These are phyloP conservation scores for Odontarrhena argentea DNA, from an alignment of 345 rosid genomes.

Conservation along the genomic window DNA sequence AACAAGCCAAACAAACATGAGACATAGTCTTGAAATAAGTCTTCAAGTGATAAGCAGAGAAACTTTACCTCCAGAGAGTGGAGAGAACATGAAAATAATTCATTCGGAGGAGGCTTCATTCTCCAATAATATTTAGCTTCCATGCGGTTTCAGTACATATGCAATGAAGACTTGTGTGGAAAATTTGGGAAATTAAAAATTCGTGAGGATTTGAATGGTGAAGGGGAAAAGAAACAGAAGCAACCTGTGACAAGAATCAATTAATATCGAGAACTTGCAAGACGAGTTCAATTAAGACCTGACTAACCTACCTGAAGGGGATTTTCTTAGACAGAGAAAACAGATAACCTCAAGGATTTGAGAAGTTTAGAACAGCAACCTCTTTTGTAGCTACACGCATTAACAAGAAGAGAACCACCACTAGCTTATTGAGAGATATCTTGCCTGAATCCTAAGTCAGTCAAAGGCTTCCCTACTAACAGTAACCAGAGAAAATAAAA, in stretches of 20 bases:
- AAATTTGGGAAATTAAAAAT: not conserved
- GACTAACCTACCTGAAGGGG: not conserved
- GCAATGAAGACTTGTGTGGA: conserved; percentile 7
- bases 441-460: conserved; percentile 15
- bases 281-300: not conserved
- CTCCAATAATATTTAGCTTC: not conserved
- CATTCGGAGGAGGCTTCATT: conserved; percentile 10
- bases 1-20: conserved; percentile 4
- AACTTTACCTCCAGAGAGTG: conserved; percentile 1
- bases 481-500: not conserved
- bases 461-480: not conserved
- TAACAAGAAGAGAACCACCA: not conserved
- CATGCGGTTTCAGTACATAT: not conserved
- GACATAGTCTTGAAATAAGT: conserved; percentile 1
- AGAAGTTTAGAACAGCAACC: too few species aligned
- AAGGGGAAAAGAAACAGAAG: conserved; percentile 9
- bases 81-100: conserved; percentile 4
- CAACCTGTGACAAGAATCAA: conserved; percentile 19
- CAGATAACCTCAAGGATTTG: not conserved
- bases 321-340: not conserved
- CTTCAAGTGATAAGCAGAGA: conserved; percentile 13
- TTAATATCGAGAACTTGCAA: not conserved
- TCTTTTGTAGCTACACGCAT: too few species aligned
- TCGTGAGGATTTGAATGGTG: not conserved
- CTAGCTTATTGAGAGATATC: not conserved